These are phyloP conservation scores for Prunus mongolica DNA, from an alignment of 306 rosid genomes.

Conservation along the genomic window DNA sequence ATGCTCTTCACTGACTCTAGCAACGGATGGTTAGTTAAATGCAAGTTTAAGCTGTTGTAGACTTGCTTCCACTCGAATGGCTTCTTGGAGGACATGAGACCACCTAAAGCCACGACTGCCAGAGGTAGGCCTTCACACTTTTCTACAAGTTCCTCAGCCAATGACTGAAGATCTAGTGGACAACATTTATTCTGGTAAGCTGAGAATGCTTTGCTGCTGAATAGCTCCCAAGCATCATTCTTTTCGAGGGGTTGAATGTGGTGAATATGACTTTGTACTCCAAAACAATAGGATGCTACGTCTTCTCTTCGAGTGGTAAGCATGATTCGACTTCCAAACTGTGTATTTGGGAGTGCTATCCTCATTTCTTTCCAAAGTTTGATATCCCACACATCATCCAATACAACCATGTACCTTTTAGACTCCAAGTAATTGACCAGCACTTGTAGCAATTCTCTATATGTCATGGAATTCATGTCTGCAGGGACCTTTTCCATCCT, in stretches of 20 bases:
- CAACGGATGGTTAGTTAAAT: not conserved
- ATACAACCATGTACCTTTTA: conserved; percentile 9
- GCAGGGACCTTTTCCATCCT: not conserved
- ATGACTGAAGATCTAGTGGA: not conserved
- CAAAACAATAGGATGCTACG: not conserved
- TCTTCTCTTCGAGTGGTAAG: conserved; percentile 19
- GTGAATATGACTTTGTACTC: conserved; percentile 10
- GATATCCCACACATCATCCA: conserved; percentile 17
- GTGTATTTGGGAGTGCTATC: conserved; percentile 8
- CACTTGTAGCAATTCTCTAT: conserved; percentile 8
- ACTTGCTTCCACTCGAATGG: conserved; percentile 16
- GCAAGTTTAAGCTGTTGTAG: conserved; percentile 4
- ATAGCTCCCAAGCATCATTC: conserved; percentile 18
- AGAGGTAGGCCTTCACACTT: conserved; percentile 29
- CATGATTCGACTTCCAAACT: conserved; percentile 18
- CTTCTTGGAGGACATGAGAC: conserved; percentile 17
- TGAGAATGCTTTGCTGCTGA: conserved; percentile 23
- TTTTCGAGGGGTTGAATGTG: not conserved
- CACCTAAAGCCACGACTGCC: conserved; percentile 14
- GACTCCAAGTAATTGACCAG: conserved; percentile 6
- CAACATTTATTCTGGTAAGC: not conserved
- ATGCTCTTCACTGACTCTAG: conserved; percentile 6
- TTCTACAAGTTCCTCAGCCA: not conserved
- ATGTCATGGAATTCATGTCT: conserved; percentile 10
- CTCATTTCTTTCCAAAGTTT: conserved; percentile 3